phyloP scores from a whole-genome alignment of 192 early-diverging fungal genomes.

The Podila verticillata region DNA sequence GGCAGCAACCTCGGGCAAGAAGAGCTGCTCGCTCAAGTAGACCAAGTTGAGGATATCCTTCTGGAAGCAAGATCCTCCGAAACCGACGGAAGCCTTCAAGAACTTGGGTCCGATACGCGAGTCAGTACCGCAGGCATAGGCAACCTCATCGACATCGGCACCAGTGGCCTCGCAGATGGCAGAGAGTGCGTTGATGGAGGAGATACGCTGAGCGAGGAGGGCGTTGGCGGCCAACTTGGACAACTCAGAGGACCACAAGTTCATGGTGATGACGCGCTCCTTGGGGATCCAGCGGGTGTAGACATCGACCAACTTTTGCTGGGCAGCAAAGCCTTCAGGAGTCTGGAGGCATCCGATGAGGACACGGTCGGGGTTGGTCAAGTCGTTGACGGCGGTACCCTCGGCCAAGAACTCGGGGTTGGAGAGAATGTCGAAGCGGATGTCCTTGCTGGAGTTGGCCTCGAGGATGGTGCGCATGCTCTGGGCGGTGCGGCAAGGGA shows the following conservation, averaged over 20 bases:
- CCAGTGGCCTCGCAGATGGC: conserved; percentile 94
- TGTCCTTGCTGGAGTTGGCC: conserved; percentile 69
- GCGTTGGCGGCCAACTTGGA: conserved; percentile 96
- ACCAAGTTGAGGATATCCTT: conserved; percentile 95
- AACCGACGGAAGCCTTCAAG: conserved; percentile 91
- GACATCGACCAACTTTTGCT: conserved; percentile 72
- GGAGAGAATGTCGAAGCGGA: conserved; percentile 85
- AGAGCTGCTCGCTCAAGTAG: conserved; percentile 84
- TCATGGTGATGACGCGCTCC: conserved; percentile 88
- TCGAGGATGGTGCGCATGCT: conserved; percentile 82
- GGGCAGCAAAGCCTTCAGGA: conserved; percentile 72
- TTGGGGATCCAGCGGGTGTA: conserved; percentile 86
- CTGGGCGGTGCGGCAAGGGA: conserved; percentile 90
- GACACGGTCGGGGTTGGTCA: conserved; percentile 86
- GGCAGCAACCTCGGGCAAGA: conserved; percentile 88
- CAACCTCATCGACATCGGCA: conserved; percentile 90
- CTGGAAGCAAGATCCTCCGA: conserved; percentile 96
- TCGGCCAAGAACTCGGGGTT: conserved; percentile 97
- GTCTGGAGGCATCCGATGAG: conserved; percentile 85
- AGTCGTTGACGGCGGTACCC: conserved; percentile 85
- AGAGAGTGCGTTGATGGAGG: conserved; percentile 88
- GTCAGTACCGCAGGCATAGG: conserved; percentile 90
- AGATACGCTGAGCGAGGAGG: conserved; percentile 93
- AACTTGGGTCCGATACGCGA: conserved; percentile 89
- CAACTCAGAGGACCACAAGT: conserved; percentile 94